Evolutionary conservation across 192 early-diverging fungal genomes (phyloP).

Genomic region (Coemansia sp.): DNA sequence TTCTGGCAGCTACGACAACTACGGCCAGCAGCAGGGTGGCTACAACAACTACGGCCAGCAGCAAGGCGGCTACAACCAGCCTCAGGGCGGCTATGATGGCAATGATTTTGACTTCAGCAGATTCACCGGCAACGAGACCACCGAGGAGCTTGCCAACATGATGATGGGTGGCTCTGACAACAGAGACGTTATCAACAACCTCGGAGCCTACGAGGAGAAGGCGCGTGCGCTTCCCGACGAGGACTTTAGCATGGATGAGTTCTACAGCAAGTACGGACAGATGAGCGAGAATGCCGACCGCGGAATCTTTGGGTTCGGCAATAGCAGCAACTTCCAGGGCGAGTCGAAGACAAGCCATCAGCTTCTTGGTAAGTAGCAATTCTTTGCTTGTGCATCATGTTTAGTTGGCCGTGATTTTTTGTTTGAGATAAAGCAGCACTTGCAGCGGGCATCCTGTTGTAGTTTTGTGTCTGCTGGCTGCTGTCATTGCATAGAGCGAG

Average conservation of each 20-base stretch:
- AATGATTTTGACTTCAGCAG: constrained; percentile 5
- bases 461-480: no score
- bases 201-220: constrained; percentile 8
- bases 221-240: constrained; percentile 5
- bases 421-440: background rate
- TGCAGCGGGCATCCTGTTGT: background rate
- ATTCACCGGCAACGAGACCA: constrained; percentile 4
- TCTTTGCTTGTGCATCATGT: background rate
- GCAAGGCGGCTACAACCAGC: constrained; percentile 13
- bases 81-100: background rate
- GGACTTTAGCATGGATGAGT: constrained; percentile 32
- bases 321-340: constrained; percentile 20
- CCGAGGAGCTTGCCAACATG: constrained; percentile 14
- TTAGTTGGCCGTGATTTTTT: background rate
- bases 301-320: constrained; percentile 33
- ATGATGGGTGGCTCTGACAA: constrained; percentile 6
- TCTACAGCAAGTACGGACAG: constrained; percentile 17
- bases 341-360: constrained; percentile 51
- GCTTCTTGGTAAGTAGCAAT: constrained; percentile 52
- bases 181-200: constrained; percentile 12
- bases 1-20: constrained; percentile 19
- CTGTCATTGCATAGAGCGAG: no score
- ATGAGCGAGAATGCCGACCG: constrained; percentile 24
- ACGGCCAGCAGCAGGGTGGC: constrained; percentile 14
- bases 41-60: constrained; percentile 11